Evolutionary conservation across 768 basidiomycete species (phyloP).

Genomic region (Dendrothele bispora): DNA sequence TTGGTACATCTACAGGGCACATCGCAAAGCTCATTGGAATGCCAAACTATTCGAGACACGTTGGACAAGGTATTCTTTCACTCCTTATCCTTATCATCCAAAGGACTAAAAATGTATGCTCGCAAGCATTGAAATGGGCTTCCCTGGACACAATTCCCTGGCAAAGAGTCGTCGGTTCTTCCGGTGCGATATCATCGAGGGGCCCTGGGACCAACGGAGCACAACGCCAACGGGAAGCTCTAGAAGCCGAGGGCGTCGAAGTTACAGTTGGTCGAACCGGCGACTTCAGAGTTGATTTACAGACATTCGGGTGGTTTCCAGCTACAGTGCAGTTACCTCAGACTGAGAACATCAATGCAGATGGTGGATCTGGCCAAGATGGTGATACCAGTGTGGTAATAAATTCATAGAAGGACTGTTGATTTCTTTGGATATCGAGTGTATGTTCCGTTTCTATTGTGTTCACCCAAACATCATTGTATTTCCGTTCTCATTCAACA

Average conservation of each 20-base stretch:
- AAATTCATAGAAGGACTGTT: no score
- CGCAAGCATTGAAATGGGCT: neutral
- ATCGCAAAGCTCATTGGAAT: constrained; percentile 79
- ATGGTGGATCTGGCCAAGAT: no score
- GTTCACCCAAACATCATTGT: no score
- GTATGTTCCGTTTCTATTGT: no score
- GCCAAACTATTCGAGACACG: constrained; percentile 77
- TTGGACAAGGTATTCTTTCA: constrained; percentile 65
- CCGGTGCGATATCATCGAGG: constrained; percentile 77
- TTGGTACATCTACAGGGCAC: constrained; percentile 50
- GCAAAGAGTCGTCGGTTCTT: constrained; percentile 73
- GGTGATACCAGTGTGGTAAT: no score
- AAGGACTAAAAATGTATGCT: neutral
- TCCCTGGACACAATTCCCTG: constrained; percentile 60
- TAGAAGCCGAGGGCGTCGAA: constrained; percentile 82
- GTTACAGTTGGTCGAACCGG: constrained; percentile 58
- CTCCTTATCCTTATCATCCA: neutral
- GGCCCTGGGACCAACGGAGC: constrained; percentile 84
- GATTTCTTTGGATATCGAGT: no score
- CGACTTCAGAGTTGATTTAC: constrained; percentile 58
- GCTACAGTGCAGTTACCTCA: no score
- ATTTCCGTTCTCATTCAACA: no score
- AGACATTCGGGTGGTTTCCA: constrained; percentile 71
- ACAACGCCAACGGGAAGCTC: constrained; percentile 67
- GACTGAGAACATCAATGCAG: no score